Evolutionary conservation across 2,329 filamentous ascomycete genomes (phyloP).

Genomic region (Parastagonospora avenae): DNA sequence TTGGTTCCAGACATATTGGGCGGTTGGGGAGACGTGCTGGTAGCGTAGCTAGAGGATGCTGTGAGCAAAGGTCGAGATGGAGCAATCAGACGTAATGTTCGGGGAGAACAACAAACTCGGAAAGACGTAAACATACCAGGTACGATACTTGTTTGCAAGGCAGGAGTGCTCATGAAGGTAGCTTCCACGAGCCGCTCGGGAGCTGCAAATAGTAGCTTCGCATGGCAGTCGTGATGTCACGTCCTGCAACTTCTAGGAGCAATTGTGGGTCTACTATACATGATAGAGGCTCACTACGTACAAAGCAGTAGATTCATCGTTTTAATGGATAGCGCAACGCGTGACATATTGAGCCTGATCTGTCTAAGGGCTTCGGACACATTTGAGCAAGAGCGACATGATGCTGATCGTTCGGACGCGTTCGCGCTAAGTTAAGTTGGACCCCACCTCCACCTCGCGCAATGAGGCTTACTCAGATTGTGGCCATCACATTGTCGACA

Average conservation of each 20-base stretch:
- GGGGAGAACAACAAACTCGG: slow-evolving; percentile 4
- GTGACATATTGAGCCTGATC: too few species aligned
- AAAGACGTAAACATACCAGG: slow-evolving; percentile 14
- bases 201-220: slow-evolving; percentile 4
- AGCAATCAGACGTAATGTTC: slow-evolving; percentile 1
- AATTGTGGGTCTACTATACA: neutral
- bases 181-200: slow-evolving; percentile 1
- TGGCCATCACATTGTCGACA: too few species aligned
- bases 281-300: neutral
- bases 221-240: slow-evolving; percentile 25
- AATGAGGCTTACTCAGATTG: too few species aligned
- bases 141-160: neutral
- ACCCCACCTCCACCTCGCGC: too few species aligned
- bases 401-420: too few species aligned
- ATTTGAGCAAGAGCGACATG: too few species aligned
- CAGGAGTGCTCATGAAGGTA: neutral
- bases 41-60: slow-evolving; percentile 6
- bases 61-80: slow-evolving; percentile 6
- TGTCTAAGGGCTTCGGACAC: too few species aligned
- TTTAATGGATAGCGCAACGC: too few species aligned
- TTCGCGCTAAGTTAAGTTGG: too few species aligned
- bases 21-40: slow-evolving; percentile 7
- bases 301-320: too few species aligned
- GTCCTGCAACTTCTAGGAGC: slow-evolving; percentile 5
- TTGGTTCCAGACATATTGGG: slow-evolving; percentile 19